Base-by-base conservation (phyloP, 192 early-diverging fungal genomes). In the Podila clonocystis region DNA sequence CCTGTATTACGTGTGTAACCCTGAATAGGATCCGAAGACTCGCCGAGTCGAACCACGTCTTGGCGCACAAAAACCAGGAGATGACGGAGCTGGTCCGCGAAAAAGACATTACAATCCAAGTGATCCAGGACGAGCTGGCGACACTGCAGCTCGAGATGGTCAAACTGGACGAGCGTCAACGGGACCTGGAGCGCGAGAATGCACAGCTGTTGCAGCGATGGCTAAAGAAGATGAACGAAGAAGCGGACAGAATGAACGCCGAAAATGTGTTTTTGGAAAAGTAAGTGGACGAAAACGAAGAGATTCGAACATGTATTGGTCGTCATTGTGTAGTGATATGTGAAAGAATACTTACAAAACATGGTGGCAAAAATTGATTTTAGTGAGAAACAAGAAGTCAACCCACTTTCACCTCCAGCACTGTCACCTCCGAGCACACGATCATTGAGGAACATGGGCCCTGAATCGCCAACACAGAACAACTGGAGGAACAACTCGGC, bases 21-120 rank as follows among this genome's bases (percentile, higher is more conserved):
- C 50, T 17, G 15, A 7, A 7, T 63, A 89, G 88, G 52, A 84
- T 83, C 30, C 76, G 73, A 50, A 36, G 58, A 17, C 74, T 87
- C 50, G 62, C 78, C 0, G 85, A 84, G 2, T n/a, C 62, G 30
- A 83, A 79, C 45, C 72, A 64, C 22, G 58, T 50, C 0, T 62
- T 85, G 33, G 45, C 65, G 0, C 70, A 67, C 26, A 79, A 85
- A 61, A 75, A 73, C 50, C 82, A 87, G 24, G 67, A 76, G 11
- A 68, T 87, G 58, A 29, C 59, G 2, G 79, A 87, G 28, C 61
- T 92, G 24, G 82, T 97, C 9, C 86, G 87, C 65, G 95, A 97
- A 82, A 99, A 98, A 82, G 95, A 98, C 70, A 85, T 90, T n/a
- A 94, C 93, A 2, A 97, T 99, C 61, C 95, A 95, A 83, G 91